Evolutionary conservation across 768 basidiomycete genomes (phyloP), one percentile per base, ranked within the genome.

Genomic region (Amanita rubescens): DNA sequence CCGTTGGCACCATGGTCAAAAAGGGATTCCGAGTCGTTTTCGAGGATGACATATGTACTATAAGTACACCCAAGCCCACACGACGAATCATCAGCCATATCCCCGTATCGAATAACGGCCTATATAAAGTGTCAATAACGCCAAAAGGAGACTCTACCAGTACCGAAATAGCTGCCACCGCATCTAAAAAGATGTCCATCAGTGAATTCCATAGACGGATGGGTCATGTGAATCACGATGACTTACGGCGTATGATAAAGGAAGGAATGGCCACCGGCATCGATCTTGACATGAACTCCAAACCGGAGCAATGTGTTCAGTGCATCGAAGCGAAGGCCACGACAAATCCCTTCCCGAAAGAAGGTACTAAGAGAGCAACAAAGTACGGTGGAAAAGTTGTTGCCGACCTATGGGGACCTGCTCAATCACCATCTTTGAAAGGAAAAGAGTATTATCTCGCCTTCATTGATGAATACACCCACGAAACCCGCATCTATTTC

Each of bases 21-120:
- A 51, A 59, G 3, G 58, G 63, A 6, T 60, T 57, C 47, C 25
- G 30, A 35, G 12, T 61, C 11, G 20, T n/a, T 27, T 57, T 64
- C 19, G 53, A 59, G 15, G 54, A 56, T 27, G 53, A 17, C 0
- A 38, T 10, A 10, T 61, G 58, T 49, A 45, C 24, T 14, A 58
- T 63, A 22, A 54, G 38, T 22, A 53, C 56, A 19, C 55, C 57
- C 3, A 55, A 55, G 37, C 45, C 2, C 59, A 53, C 48, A 35
- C 14, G 53, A 59, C 60, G 49, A 62, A 39, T 71, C 69, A n/a
- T n/a, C n/a, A n/a, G n/a, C n/a, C 59, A 54, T 15, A 48, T 66
- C 12, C 73, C 70, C 51, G 72, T 58, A 53, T 59, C 60, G 11
- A 51, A 67, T 33, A 62, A 42, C 70, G 60, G 65, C 3, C 45